Base-by-base conservation (phyloP, 2,329 filamentous ascomycete genomes). In the Aplosporella prunicola region DNA sequence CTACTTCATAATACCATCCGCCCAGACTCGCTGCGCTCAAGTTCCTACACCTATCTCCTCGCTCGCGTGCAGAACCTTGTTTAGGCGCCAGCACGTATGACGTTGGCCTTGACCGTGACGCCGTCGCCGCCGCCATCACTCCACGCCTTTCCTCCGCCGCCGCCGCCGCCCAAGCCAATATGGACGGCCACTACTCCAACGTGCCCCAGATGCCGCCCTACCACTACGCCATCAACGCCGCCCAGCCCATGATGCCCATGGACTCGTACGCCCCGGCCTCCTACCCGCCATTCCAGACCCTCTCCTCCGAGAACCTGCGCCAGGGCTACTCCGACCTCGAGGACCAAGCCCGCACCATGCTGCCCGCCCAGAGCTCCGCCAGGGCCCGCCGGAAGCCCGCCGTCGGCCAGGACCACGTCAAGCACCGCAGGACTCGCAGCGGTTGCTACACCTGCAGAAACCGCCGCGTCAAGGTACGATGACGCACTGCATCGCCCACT, bases 391-490 rank as follows among this genome's bases (percentile, higher is more conserved):
- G 56, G 36, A 51, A 58, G 28, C 41, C 51, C 16, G 47, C 48
- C 9, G 51, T 56, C 15, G 56, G 55, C 9, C 35, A 31, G 6
- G 83, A 93, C 44, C 80, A 82, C 52, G 82, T 93, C 48, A 96
- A 96, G 61, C 89, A 96, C 58, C 81, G 88, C 44, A 78, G 91
- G 48, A 96, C 91, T 28, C 74, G 91, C 50, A 95, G 87, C 45
- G 91, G 91, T 18, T 98, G 91, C 63, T 95, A 76, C 55, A 96
- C 88, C 31, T 98, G 91, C 61, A 76, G 91, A 42, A 80, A 80
- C 51, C 76, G 91, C 47, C 76, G 91, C 58, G 88, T 96, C 35
- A 96, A 80, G 68, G 72, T 75, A 53, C 45, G 38, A 25, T 20
- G 9, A 16, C 11, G n/a, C n/a, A n/a, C n/a, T n/a, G n/a, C n/a